These are phyloP conservation scores for Tetrastigma voinierianum DNA, from an alignment of 164 flowering plant species.

Conservation along the genomic window DNA sequence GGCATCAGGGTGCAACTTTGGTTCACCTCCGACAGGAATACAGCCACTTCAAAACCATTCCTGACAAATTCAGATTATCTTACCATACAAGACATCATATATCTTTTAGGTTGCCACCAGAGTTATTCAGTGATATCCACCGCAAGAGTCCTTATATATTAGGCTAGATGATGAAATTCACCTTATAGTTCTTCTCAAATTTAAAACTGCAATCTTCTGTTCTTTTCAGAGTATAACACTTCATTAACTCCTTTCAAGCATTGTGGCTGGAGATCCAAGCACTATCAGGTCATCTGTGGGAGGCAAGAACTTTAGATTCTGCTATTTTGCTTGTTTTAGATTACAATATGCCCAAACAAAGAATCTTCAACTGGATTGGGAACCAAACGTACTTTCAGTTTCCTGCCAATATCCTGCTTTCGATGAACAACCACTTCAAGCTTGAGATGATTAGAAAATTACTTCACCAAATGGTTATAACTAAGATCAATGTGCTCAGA, in stretches of 20 bases:
- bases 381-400: background rate
- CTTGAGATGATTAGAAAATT: background rate
- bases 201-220: background rate
- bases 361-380: constrained; percentile 2
- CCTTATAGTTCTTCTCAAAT: constrained; percentile 2
- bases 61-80: background rate
- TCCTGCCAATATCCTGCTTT: no score
- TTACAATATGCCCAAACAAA: background rate
- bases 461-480: no score
- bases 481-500: no score
- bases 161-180: background rate
- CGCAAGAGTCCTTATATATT: background rate
- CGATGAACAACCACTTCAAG: constrained; percentile 1
- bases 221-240: constrained; percentile 6
- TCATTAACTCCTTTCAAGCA: constrained; percentile 2
- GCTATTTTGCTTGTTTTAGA: background rate
- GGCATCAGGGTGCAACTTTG: background rate
- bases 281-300: background rate
- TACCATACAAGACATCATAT: no score
- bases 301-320: background rate
- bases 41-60: background rate
- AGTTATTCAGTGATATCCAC: background rate
- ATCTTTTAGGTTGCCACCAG: background rate
- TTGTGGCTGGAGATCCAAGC: constrained; percentile 7
- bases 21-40: background rate